phyloP scores from a whole-genome alignment of 139 green algal genomes.

The Zygnema circumcarinatum region DNA sequence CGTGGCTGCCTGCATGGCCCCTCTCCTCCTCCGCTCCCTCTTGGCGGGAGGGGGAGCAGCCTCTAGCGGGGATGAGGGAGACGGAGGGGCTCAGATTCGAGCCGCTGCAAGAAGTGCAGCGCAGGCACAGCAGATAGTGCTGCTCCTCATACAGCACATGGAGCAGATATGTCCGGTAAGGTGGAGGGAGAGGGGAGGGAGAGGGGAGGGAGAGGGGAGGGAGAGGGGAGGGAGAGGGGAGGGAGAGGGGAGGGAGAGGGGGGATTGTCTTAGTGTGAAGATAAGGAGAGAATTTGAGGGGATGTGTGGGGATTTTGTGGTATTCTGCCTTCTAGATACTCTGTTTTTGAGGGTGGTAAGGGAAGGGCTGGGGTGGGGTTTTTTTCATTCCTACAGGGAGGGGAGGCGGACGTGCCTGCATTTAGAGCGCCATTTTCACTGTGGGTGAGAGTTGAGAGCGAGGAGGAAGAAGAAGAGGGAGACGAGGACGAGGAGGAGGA shows the following conservation, averaged over 20 bases:
- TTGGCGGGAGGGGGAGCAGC: no score
- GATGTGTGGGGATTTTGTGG: neutral
- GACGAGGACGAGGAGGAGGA: constrained; percentile 3
- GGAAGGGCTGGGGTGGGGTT: neutral
- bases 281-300: neutral
- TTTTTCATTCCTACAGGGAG: neutral
- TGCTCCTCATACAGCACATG: neutral
- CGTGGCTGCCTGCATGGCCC: constrained; percentile 53
- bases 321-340: neutral
- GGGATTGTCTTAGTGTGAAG: no score
- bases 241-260: no score
- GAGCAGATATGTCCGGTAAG: neutral
- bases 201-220: no score
- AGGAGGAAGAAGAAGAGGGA: neutral
- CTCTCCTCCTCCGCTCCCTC: constrained; percentile 52
- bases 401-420: neutral
- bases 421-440: neutral
- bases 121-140: neutral
- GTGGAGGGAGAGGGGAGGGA: no score
- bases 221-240: no score
- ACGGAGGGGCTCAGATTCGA: neutral
- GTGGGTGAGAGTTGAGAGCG: neutral
- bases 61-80: neutral
- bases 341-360: neutral
- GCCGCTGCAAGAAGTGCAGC: neutral